Conservation (phyloP, 2,329 filamentous ascomycete genomes). For the Trichoderma pleuroti region DNA sequence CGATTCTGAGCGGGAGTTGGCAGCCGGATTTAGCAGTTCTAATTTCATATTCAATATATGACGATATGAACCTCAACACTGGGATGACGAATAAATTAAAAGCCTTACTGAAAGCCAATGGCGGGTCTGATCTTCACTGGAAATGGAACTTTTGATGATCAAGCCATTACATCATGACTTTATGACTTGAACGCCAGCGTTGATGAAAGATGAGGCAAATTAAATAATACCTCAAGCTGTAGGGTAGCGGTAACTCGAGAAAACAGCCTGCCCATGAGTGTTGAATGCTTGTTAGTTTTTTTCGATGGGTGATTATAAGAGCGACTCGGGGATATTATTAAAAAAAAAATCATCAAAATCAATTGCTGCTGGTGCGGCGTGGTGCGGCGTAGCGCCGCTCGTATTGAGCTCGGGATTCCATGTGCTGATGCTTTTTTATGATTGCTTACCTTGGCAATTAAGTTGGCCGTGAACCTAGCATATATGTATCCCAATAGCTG, state of each 20-base stretch:
- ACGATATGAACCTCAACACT: not conserved
- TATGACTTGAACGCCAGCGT: not conserved
- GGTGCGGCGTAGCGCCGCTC: not conserved
- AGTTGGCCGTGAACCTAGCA: not conserved
- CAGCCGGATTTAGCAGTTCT: not conserved
- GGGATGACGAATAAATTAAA: not conserved
- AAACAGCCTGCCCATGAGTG: not conserved
- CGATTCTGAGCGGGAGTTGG: not conserved
- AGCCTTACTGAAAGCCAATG: not conserved
- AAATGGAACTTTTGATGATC: not conserved
- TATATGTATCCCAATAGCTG: not conserved
- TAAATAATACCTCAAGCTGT: not conserved
- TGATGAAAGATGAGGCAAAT: not conserved
- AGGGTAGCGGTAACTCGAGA: not conserved
- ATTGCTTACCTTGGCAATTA: not conserved
- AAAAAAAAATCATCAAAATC: not conserved
- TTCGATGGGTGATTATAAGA: not conserved
- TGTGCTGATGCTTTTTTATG: not conserved
- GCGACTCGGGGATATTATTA: not conserved
- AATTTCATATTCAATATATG: not conserved
- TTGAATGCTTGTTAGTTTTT: not conserved
- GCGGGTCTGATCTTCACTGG: not conserved
- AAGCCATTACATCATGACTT: not conserved
- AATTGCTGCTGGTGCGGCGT: not conserved
- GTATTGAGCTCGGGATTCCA: not conserved